These are phyloP conservation scores for Azolla pinnata DNA, from an alignment of 75 land plant genomes.

Conservation along the genomic window DNA sequence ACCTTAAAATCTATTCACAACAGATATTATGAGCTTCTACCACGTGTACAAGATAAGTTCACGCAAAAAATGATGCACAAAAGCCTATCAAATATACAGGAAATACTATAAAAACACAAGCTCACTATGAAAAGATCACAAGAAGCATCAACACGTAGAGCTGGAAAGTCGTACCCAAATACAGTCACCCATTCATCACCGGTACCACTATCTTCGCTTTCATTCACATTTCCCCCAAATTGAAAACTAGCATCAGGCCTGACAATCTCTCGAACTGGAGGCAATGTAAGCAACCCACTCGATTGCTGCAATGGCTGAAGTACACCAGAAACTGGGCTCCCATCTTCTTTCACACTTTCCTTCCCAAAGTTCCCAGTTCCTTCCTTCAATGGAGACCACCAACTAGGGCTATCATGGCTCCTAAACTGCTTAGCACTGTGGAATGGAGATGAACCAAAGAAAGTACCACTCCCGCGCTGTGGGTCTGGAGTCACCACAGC, in stretches of 20 bases:
- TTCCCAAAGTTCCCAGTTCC: conserved; percentile 7
- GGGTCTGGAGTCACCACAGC: conserved; percentile 1
- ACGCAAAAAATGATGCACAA: no score
- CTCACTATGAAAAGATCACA: no score
- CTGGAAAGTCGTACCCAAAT: conserved; percentile 61
- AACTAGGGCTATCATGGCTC: conserved; percentile 24
- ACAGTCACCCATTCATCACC: conserved; percentile 93
- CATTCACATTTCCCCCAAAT: conserved; percentile 24
- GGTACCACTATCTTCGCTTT: conserved; percentile 43
- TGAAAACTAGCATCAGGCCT: conserved; percentile 52
- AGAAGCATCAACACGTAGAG: no score
- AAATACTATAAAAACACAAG: no score
- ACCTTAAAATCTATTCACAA: no score
- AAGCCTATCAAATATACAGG: no score
- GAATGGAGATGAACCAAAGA: not conserved
- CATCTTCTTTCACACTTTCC: conserved; percentile 27
- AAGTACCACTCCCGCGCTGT: conserved; percentile 10
- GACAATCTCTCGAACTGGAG: conserved; percentile 66
- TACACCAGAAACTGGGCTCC: conserved; percentile 57
- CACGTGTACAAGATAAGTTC: no score
- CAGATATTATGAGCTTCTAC: no score
- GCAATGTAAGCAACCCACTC: conserved; percentile 67
- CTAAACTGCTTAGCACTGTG: conserved; percentile 11
- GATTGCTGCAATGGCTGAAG: conserved; percentile 38
- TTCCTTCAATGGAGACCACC: conserved; percentile 55